A percentile compares a stretch with the other conserved stretches of the same genome.
phyloP scores from a whole-genome alignment of 2,329 filamentous ascomycete species.

The Rhinocladiella mackenziei region DNA sequence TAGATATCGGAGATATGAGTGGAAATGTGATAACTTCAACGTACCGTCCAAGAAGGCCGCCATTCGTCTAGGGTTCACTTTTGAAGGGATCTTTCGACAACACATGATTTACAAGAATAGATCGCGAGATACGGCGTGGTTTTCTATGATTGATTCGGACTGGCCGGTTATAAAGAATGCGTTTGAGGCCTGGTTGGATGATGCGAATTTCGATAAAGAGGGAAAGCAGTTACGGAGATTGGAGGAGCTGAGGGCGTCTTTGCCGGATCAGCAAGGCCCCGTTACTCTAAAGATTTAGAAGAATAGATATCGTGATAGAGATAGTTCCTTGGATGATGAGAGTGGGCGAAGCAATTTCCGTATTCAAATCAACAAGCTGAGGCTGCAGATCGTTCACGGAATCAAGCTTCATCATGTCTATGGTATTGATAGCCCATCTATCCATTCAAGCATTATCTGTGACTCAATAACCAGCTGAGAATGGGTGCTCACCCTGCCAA shows the following conservation, averaged over 20 bases:
- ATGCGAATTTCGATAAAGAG: slow-evolving; percentile 53
- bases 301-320: background rate
- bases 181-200: slow-evolving; percentile 54
- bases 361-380: no score
- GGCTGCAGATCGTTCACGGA: no score
- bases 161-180: slow-evolving; percentile 49
- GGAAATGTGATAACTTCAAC: slow-evolving; percentile 61
- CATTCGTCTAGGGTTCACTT: slow-evolving; percentile 54
- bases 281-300: slow-evolving; percentile 5
- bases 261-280: slow-evolving; percentile 8
- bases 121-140: slow-evolving; percentile 59
- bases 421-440: no score
- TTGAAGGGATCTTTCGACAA: slow-evolving; percentile 59
- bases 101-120: slow-evolving; percentile 58
- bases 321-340: background rate
- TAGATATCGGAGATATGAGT: slow-evolving; percentile 57
- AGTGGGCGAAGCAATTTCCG: no score
- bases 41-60: slow-evolving; percentile 53
- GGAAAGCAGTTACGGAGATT: slow-evolving; percentile 51
- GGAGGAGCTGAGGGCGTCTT: slow-evolving; percentile 33
- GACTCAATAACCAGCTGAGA: no score
- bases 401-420: no score
- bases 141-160: slow-evolving; percentile 56
- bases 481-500: no score
- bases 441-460: no score